Base-by-base conservation (phyloP, 1,139 yeast genomes). In the Lodderomyces elongisporus region DNA sequence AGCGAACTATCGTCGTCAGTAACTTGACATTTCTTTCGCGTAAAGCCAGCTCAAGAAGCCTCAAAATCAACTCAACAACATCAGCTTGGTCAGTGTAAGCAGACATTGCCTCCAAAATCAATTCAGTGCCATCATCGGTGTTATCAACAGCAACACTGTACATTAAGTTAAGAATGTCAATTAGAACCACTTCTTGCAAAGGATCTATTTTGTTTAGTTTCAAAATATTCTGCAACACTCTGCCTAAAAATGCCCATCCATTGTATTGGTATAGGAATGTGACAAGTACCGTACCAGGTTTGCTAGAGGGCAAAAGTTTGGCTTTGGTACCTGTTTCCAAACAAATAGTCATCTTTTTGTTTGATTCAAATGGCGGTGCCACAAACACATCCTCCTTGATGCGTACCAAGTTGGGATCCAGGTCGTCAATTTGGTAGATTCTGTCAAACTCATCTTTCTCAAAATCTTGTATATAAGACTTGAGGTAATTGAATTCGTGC, bases 181-280 rank as follows among this genome's bases (percentile, higher is more conserved):
- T 46, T 9, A 74, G 60, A 6, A 68, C 40, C 9, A 58, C 59
- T 32, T 60, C 49, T 39, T 69, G 66, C 20, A 60, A 65, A 0
- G 45, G 41, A 25, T 67, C 64, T 4, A 56, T 44, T 12, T 56
- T 44, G 33, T 68, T 58, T 41, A 62, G 65, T 31, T 60, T 61
- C 22, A 79, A 63, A 6, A 80, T 53, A 44, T 80, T 82, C 44
- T 83, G 89, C 20, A 89, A 55, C 0, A 85, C 61, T 45, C 95
- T 70, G 1, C 96, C 96, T 23, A 89, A 47, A 27, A 84, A 62
- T 0, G 93, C 74, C 95, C 96, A 87, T 1, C 96, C 97, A 51
- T 79, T 84, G 50, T 79, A 87, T 4, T 72, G 69, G 52, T 82
- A 76, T 28, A 81, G 61, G 61, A 91, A 88, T 20, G 87, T 71